phyloP scores from a whole-genome alignment of 2,329 filamentous ascomycete genomes.

The Raffaelea albimanens region DNA sequence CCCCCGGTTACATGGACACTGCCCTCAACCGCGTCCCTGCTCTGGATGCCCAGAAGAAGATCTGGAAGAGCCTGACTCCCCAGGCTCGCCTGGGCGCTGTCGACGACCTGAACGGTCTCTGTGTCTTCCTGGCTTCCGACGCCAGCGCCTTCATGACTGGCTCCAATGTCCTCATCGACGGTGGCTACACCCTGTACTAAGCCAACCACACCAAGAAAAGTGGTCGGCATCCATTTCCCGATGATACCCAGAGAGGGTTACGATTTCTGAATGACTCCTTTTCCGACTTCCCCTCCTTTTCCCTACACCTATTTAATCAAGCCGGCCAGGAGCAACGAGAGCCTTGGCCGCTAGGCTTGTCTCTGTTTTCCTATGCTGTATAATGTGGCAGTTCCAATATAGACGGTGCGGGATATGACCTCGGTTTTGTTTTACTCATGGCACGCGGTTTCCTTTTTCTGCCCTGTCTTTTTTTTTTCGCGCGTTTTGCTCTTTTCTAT shows the following conservation, averaged over 20 bases:
- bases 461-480: too few relatives aligned
- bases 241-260: slow-evolving; percentile 7
- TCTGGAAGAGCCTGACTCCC: slow-evolving; percentile 66
- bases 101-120: slow-evolving; percentile 69
- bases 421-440: too few relatives aligned
- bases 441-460: too few relatives aligned
- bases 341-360: not conserved
- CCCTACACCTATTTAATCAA: not conserved
- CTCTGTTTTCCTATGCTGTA: too few relatives aligned
- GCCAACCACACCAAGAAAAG: not conserved
- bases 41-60: slow-evolving; percentile 72
- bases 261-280: too few relatives aligned
- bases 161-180: slow-evolving; percentile 62
- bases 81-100: slow-evolving; percentile 63
- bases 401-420: too few relatives aligned
- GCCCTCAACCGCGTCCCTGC: slow-evolving; percentile 69
- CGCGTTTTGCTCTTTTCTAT: too few relatives aligned
- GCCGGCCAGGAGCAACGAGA: not conserved
- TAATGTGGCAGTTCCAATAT: not conserved
- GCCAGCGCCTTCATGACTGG: slow-evolving; percentile 70
- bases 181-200: slow-evolving; percentile 49
- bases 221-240: not conserved
- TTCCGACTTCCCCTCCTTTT: not conserved
- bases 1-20: slow-evolving; percentile 80
- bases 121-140: slow-evolving; percentile 67